Evolutionary conservation across 83 land plant species (phyloP).

Genomic region (Thuja plicata): DNA sequence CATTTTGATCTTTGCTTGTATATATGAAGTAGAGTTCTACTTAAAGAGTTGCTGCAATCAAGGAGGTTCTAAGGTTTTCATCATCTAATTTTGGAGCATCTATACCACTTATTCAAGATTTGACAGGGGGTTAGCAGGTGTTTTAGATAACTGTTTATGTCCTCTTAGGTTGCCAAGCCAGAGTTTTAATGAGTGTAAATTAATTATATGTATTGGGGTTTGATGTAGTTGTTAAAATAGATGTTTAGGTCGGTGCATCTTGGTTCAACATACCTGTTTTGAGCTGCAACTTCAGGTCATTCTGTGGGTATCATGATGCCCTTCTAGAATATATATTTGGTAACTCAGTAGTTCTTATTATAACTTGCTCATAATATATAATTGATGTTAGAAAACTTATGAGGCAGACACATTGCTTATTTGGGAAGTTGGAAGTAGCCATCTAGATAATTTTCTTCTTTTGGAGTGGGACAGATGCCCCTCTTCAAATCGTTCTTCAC

Average conservation of each 20-base stretch:
- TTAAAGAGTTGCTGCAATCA: background rate
- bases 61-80: background rate
- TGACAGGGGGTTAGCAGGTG: background rate
- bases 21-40: constrained; percentile 3
- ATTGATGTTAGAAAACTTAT: no score
- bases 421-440: no score
- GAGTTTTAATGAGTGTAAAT: background rate
- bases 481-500: no score
- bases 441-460: no score
- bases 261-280: background rate
- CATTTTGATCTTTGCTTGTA: background rate
- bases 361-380: no score
- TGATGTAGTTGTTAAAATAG: background rate
- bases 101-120: background rate
- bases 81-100: background rate
- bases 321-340: background rate
- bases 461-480: no score
- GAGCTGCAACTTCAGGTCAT: background rate
- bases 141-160: background rate
- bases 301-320: background rate
- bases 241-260: background rate
- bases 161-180: background rate
- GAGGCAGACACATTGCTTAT: no score
- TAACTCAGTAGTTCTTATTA: no score
- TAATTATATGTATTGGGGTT: background rate